phyloP scores from a whole-genome alignment of 176 grass and related monocot genomes.

The Miscanthus lutarioriparius region DNA sequence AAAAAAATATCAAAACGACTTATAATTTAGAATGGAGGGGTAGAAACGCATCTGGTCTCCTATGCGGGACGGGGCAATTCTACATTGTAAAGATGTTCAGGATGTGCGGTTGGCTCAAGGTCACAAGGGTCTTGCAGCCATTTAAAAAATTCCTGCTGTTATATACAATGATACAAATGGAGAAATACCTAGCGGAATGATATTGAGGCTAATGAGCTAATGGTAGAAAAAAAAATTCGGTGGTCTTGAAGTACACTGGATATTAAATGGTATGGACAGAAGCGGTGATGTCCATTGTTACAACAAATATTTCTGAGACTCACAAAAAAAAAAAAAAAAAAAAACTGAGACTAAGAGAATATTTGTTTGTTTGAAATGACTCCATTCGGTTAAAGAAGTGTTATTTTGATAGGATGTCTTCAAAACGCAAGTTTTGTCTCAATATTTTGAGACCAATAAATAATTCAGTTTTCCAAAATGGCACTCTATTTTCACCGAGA shows the following conservation, averaged over 20 bases:
- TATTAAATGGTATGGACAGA: background rate
- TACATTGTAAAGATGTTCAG: background rate
- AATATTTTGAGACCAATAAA: background rate
- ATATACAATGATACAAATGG: background rate
- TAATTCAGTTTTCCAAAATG: background rate
- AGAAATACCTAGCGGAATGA: background rate
- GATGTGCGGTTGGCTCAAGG: background rate
- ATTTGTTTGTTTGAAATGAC: background rate
- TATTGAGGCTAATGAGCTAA: background rate
- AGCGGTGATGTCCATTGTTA: background rate
- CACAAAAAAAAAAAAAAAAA: no score
- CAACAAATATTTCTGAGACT: background rate
- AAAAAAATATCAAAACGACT: no score
- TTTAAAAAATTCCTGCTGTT: background rate
- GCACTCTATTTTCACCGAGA: background rate
- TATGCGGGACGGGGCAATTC: background rate
- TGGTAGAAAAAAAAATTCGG: background rate
- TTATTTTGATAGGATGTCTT: background rate
- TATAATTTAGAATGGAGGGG: no score
- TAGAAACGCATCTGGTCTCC: background rate
- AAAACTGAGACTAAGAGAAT: no score
- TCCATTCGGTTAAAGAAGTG: background rate
- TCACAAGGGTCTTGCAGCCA: background rate
- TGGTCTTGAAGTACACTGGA: background rate
- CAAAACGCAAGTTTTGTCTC: background rate